Base-by-base conservation (phyloP, 2,329 filamentous ascomycete species). In the Ampelomyces quisqualis region DNA sequence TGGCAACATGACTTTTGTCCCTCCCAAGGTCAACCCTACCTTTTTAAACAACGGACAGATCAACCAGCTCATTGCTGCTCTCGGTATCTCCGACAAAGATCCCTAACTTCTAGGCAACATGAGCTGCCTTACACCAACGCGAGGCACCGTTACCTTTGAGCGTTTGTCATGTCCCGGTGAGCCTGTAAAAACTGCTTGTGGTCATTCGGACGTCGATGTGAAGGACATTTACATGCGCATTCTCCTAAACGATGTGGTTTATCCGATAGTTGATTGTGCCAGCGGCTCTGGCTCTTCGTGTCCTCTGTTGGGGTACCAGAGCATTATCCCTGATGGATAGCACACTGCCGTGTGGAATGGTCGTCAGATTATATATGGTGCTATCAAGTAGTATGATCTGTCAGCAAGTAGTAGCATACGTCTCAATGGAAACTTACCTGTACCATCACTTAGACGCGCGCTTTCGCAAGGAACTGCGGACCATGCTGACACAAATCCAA, bases 21-120 rank as follows among this genome's bases (percentile, higher is more conserved):
- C 84, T 0, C 80, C 81, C 5, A 77, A 74, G 27, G 68, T 86
- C 14, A 72, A 85, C 8, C 76, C 81, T 34, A 73, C 73, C 1
- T 86, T 86, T 59, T 68, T 81, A 24, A 84, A 86, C 45, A 82
- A 86, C 51, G 81, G 82, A 3, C 82, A 86, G 54, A 73, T 85
- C 27, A 80, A 76, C 34, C 77, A 86, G 62, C 68, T 85, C 5
- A 74, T 78, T 0, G 75, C 79, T 1, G 75, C 76, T 5, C 75
- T 77, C 11, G 83, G 82, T 1, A 74, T 85, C 1, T 85, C 82
- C 51, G 81, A 85, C 45, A 67, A 71, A 7, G 74, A 84, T 51
- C 53, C 64, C 3, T 58, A 70, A 2, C 71, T 85, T 1, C 70
- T 77, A 0, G 66, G 70, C 2, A 73, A 72, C 2, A 61, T 65